Conservation (phyloP, 106 monocot genomes). For the Phalaenopsis equestris region DNA sequence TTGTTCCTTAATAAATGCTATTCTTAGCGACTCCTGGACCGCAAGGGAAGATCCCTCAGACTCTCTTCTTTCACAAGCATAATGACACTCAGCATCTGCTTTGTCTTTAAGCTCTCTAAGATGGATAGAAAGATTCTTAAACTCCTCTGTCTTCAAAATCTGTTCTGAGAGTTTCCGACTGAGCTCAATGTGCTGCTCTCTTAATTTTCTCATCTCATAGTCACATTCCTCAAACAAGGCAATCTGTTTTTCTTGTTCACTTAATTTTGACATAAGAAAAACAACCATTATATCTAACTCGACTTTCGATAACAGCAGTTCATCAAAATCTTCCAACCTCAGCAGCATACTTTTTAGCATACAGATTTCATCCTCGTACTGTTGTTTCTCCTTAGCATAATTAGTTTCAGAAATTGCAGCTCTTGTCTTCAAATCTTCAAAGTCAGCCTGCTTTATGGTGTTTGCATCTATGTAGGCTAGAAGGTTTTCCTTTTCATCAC, state of each 20-base stretch:
- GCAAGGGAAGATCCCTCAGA: constrained; percentile 32
- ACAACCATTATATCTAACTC: constrained; percentile 42
- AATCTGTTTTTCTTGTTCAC: constrained; percentile 42
- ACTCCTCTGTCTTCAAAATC: constrained; percentile 88
- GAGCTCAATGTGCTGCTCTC: constrained; percentile 56
- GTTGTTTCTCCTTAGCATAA: constrained; percentile 11
- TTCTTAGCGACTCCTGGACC: constrained; percentile 71
- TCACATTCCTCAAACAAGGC: constrained; percentile 30
- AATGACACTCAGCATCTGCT: constrained; percentile 55
- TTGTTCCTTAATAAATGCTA: constrained; percentile 94
- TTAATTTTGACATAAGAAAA: constrained; percentile 55
- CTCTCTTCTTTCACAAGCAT: constrained; percentile 52
- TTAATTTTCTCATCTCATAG: constrained; percentile 36
- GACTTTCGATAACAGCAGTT: constrained; percentile 35
- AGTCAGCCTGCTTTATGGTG: not conserved
- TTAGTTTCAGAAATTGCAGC: constrained; percentile 18
- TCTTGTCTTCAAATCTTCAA: constrained; percentile 22
- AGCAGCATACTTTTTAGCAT: constrained; percentile 27
- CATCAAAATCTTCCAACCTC: constrained; percentile 45
- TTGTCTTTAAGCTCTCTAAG: constrained; percentile 89
- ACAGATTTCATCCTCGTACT: constrained; percentile 34
- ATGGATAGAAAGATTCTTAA: constrained; percentile 77
- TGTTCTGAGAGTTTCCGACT: constrained; percentile 70
- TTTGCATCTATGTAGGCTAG: constrained; percentile 11
- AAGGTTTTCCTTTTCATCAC: constrained; percentile 24